Evolutionary conservation across 2,329 filamentous ascomycete genomes (phyloP), one percentile per base, ranked within the genome.

Genomic region (Pezicula radicicola): DNA sequence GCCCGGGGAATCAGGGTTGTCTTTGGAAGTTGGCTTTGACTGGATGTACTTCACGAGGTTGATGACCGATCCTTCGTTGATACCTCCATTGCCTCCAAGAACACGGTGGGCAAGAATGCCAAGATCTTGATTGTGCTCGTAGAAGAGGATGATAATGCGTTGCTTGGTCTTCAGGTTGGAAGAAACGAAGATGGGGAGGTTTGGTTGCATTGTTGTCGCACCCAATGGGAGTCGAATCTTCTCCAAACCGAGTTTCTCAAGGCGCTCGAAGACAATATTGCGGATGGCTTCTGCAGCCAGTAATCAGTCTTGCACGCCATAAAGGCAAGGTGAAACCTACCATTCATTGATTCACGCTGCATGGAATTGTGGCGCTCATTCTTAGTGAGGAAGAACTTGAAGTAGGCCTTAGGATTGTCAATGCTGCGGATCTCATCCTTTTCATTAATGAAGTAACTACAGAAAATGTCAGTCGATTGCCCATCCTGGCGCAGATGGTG

Each of bases 301-400:
- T 46, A 36, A 10, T 30, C 18, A 40, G 25, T 37, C 15, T 46
- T 18, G 18, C n/a, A n/a, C 5, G 33, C 8, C 8, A 25, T 30
- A 37, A 37, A 42, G 40, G 13, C n/a, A 46, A 25, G 28, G 21
- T 12, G 46, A 37, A n/a, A 67, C 75, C 59, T 67, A 89, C 90
- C 71, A 62, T 95, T 87, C 70, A 96, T 84, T 37, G 84, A 77
- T 58, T 88, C 88, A 16, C 86, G 80, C 62, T 91, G 89, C 18
- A 87, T 76, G 39, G 87, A 79, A 67, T 96, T 96, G 70, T 87
- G 79, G 36, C 91, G 84, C n/a, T 81, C 75, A 68, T 91, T 91
- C 60, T 82, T 84, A 66, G 81, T 87, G 49, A 88, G 69, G 66
- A 84, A 86, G 75, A 80, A 96, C 60, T 89, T 80, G 74, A 90